Conservation (phyloP, 495 filamentous ascomycete species). For the Lasiosphaeria miniovina region DNA sequence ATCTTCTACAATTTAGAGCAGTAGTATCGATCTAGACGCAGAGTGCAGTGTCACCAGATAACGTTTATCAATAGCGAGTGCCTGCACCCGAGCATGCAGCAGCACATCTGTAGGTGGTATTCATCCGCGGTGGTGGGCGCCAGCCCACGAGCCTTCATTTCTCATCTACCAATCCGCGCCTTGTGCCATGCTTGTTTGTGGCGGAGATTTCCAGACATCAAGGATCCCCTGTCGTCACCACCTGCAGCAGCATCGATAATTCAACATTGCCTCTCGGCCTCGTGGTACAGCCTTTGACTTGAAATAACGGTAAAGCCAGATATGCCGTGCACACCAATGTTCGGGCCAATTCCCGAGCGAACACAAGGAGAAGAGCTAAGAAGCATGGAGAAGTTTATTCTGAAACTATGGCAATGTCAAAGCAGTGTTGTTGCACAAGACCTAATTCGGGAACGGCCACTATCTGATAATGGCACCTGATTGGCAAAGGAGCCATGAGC, state of each 20-base stretch:
- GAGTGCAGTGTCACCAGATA: no score
- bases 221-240: background rate
- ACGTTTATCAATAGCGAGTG: background rate
- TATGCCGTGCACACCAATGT: background rate
- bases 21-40: no score
- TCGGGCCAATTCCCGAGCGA: background rate
- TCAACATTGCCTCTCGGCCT: no score
- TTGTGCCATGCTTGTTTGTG: background rate
- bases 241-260: no score
- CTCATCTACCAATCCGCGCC: background rate
- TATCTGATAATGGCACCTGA: background rate
- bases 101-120: background rate
- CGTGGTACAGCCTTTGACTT: no score
- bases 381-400: background rate
- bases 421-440: conserved; percentile 6
- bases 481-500: conserved; percentile 22
- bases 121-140: background rate
- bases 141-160: conserved; percentile 4
- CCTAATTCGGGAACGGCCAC: conserved; percentile 25
- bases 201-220: background rate
- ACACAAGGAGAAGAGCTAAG: background rate
- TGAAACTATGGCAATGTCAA: background rate
- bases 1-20: no score
- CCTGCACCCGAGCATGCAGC: background rate
- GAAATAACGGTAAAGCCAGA: no score